phyloP scores from a whole-genome alignment of 768 basidiomycete species.

The Suillus subalutaceus region DNA sequence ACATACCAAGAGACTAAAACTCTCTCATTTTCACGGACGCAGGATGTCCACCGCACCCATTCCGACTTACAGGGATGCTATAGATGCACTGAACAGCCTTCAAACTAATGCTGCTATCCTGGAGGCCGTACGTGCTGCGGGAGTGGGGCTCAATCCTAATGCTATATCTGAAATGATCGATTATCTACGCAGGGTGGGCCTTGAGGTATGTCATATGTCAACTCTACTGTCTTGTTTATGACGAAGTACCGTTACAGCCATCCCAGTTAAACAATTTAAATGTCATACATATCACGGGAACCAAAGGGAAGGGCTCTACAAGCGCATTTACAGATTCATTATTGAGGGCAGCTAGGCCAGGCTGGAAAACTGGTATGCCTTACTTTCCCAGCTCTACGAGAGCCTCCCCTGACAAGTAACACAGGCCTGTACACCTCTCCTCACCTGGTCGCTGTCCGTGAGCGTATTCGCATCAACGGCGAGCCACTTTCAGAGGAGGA shows the following conservation, averaged over 20 bases:
- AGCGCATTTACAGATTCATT: constrained; percentile 92
- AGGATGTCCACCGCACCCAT: constrained; percentile 51
- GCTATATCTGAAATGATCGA: constrained; percentile 91
- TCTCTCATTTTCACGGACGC: constrained; percentile 20
- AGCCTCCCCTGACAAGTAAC: constrained; percentile 1
- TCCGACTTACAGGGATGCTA: constrained; percentile 72
- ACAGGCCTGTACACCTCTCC: constrained; percentile 95
- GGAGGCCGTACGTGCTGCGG: constrained; percentile 78
- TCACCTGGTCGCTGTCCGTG: constrained; percentile 93
- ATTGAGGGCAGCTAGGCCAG: constrained; percentile 70
- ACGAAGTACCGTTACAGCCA: constrained; percentile 49
- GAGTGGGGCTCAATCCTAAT: constrained; percentile 55
- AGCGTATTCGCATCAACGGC: constrained; percentile 94
- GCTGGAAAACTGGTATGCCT: constrained; percentile 77
- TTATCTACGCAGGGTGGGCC: constrained; percentile 85
- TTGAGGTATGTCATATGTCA: constrained; percentile 56
- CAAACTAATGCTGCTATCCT: constrained; percentile 95
- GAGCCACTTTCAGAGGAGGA: constrained; percentile 83
- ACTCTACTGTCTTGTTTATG: constrained; percentile 13
- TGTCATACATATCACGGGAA: constrained; percentile 95
- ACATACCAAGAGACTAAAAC: constrained; percentile 1
- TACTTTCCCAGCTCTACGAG: not conserved
- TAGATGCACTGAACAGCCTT: constrained; percentile 73
- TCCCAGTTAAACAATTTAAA: constrained; percentile 85
- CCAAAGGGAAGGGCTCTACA: constrained; percentile 98